Evolutionary conservation across 306 rosid species (phyloP), one percentile per base, ranked within the genome.

Genomic region (Alnus rubra): DNA sequence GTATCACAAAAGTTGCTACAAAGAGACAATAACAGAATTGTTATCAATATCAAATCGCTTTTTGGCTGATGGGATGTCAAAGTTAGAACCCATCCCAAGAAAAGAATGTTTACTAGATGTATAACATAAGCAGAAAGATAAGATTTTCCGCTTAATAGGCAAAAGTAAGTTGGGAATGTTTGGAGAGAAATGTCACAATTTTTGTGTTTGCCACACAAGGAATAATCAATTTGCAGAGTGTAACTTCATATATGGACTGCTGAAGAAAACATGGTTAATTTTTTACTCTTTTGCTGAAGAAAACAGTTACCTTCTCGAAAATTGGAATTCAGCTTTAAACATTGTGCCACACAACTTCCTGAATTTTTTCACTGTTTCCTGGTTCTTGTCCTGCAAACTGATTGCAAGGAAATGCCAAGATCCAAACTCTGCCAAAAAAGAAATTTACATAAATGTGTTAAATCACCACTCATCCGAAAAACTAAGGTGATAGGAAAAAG

Each of bases 371-470:
- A 75, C 79, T 92, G 89, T 39, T 78, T 84, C 97, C 98, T 0
- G 98, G 97, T 81, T 94, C 98, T 87, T 92, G 97, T 77, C 90
- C 88, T 60, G 73, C 87, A 88, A 94, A 92, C 84, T 94, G 98
- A 83, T 94, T 94, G 94, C 98, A 94, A 75, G 98, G 98, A 89
- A 94, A 94, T 74, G 98, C 98, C 94, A 92, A 89, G 80, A 94
- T 94, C 87, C 96, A 67, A 94, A 76, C 72, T 90, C 98, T 94
- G 60, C 52, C 71, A 71, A 68, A 73, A 68, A 77, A 35, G 33
- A 9, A 51, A 54, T 13, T 44, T 33, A 35, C 28, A 60, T 23
- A 23, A 23, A 23, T 23, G 28, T 23, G 28, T 23, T 23, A 23
- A 23, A 23, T 23, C 28, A 23, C 28, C 28, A 23, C 28, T 23